Evolutionary conservation across 192 early-diverging fungal genomes (phyloP).

Genomic region (Coemansia sp.): DNA sequence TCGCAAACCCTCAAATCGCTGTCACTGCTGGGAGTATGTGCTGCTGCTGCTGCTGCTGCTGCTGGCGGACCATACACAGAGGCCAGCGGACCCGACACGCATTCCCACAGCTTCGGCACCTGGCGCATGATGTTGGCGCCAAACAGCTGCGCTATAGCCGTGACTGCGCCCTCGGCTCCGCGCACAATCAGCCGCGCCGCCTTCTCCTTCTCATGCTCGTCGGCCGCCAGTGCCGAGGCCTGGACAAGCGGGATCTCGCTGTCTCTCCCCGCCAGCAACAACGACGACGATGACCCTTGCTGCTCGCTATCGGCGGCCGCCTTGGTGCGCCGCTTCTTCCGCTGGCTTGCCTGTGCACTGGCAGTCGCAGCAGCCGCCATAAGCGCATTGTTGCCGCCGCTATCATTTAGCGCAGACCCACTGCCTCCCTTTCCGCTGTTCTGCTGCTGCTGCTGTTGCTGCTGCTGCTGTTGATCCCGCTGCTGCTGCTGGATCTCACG

Average conservation of each 20-base stretch:
- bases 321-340: conserved; percentile 26
- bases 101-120: conserved; percentile 50
- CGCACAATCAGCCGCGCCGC: conserved; percentile 63
- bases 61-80: conserved; percentile 13
- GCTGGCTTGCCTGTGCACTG: conserved; percentile 44
- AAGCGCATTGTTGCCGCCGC: conserved; percentile 13
- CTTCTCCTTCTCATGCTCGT: conserved; percentile 55
- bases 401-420: neutral
- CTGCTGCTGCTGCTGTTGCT: neutral
- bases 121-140: conserved; percentile 27
- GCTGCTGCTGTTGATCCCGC: neutral
- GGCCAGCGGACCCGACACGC: conserved; percentile 31
- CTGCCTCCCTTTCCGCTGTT: neutral
- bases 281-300: neutral
- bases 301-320: neutral
- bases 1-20: neutral
- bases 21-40: neutral
- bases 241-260: conserved; percentile 33
- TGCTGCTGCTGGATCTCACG: conserved; percentile 9
- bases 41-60: neutral
- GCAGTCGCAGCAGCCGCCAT: conserved; percentile 47
- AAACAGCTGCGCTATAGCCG: conserved; percentile 37
- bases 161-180: conserved; percentile 59
- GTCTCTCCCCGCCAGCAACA: neutral
- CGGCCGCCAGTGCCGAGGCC: conserved; percentile 5